Evolutionary conservation across 1,139 yeast genomes (phyloP), one percentile per base, ranked within the genome.

Genomic region (Debaryomyces robertsiae): DNA sequence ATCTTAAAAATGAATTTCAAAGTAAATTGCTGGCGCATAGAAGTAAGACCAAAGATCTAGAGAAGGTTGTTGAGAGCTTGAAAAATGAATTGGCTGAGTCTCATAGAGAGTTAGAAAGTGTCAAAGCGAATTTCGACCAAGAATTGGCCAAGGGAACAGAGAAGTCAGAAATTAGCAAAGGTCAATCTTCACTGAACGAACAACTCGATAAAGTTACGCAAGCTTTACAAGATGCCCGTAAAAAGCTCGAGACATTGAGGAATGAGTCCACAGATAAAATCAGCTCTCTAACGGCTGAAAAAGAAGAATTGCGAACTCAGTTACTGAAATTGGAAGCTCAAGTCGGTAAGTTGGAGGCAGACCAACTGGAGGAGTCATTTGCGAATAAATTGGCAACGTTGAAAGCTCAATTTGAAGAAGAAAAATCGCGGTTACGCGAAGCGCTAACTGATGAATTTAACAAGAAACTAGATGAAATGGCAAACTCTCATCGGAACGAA

Each of bases 1-100:
- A 50, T 32, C 53, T 50, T 53, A 69, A 58, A 63, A 69, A 64
- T 24, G 75, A 68, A 45, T 59, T 69, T 30, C 62, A 60, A 38
- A 53, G 60, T 16, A 65, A 57, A 30, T 52, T 63, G 19, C 44
- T 48, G 28, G 49, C 49, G 6, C 62, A 59, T 38, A 54, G 61
- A 36, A 52, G 45, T 32, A 57, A 54, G 32, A 54, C 58, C 17
- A 51, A 43, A 11, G 58, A 54, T 27, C 52, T 59, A 39, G 59
- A 58, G 29, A 55, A 53, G 6, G 44, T 55, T 3, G 56, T 67
- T 40, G 57, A 49, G 27, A 50, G 49, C 19, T 54, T 57, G 49
- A 61, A 54, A 44, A 50, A 42, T 11, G 59, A 61, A 39, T 44
- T 61, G 32, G 38, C 41, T 15, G 36, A 34, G 14, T 29, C 53